phyloP scores from a whole-genome alignment of 225 moss, liverwort and hornwort species.

The Marchantia paleacea region DNA sequence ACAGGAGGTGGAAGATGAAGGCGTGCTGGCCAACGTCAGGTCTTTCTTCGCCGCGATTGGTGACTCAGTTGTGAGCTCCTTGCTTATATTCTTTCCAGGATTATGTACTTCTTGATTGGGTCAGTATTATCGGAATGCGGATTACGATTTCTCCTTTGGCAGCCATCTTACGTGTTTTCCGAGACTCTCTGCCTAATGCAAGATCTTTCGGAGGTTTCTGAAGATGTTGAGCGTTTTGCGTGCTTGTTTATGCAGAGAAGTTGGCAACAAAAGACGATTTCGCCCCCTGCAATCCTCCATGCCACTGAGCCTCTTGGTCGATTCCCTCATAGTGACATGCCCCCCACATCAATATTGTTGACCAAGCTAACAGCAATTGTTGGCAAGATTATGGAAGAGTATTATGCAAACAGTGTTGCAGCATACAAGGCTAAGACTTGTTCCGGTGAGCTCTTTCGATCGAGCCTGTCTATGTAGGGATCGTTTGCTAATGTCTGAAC shows the following conservation, averaged over 20 bases:
- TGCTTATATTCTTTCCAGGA: not conserved
- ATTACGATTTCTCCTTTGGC: no score
- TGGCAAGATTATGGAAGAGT: slow-evolving; percentile 16
- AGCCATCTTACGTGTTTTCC: no score
- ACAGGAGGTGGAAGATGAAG: slow-evolving; percentile 12
- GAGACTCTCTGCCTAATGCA: no score
- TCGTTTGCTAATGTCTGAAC: not conserved
- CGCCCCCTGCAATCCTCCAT: slow-evolving; percentile 9
- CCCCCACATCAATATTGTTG: not conserved
- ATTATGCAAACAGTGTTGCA: not conserved
- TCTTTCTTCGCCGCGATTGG: slow-evolving; percentile 22
- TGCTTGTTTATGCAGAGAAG: not conserved
- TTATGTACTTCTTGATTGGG: not conserved
- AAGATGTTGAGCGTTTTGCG: not conserved
- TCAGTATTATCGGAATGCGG: not conserved
- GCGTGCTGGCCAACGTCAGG: not conserved
- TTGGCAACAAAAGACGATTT: slow-evolving; percentile 7
- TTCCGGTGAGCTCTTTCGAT: slow-evolving; percentile 21
- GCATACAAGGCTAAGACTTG: slow-evolving; percentile 11
- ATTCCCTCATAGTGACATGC: not conserved
- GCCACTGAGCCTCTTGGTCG: slow-evolving; percentile 27
- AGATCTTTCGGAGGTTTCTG: no score
- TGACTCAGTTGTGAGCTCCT: slow-evolving; percentile 23
- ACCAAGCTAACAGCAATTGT: slow-evolving; percentile 17
- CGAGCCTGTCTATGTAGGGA: not conserved